phyloP scores from a whole-genome alignment of 129 eudicot species.

The Scalesia atractyloides region DNA sequence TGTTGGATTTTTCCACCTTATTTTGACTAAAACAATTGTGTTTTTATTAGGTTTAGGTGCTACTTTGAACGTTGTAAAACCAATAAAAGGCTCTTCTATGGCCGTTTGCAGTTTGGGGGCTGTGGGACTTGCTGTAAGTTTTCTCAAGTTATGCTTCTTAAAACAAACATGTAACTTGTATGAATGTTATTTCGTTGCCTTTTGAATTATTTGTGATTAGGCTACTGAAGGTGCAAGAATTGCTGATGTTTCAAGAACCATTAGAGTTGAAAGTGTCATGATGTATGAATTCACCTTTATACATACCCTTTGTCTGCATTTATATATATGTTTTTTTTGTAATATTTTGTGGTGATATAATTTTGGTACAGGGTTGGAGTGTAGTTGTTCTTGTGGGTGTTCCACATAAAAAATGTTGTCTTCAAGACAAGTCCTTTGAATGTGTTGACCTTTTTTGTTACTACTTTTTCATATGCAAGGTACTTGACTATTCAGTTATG shows the following conservation, averaged over 20 bases:
- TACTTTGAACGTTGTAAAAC: conserved; percentile 85
- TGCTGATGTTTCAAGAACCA: conserved; percentile 73
- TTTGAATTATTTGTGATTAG: conserved; percentile 32
- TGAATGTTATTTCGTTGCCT: no score
- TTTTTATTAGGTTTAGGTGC: conserved; percentile 64
- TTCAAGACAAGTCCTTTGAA: conserved; percentile 80
- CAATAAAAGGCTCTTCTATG: conserved; percentile 62
- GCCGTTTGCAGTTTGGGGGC: conserved; percentile 86
- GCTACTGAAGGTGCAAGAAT: conserved; percentile 88
- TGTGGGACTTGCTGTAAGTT: conserved; percentile 83
- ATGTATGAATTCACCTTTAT: no score
- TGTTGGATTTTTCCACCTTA: neutral
- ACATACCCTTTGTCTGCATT: no score
- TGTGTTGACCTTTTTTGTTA: no score
- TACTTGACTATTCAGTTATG: no score
- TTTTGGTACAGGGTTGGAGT: no score
- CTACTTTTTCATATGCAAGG: no score
- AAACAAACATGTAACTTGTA: neutral
- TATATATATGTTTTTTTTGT: no score
- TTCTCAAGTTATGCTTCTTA: neutral
- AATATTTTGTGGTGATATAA: no score
- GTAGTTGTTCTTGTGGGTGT: conserved; percentile 91
- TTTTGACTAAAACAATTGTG: neutral
- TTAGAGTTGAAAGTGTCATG: conserved; percentile 87
- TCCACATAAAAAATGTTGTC: conserved; percentile 72